Evolutionary conservation across 2,329 filamentous ascomycete species (phyloP), one percentile per base, ranked within the genome.

Genomic region (Coleophoma eucalyptorum): DNA sequence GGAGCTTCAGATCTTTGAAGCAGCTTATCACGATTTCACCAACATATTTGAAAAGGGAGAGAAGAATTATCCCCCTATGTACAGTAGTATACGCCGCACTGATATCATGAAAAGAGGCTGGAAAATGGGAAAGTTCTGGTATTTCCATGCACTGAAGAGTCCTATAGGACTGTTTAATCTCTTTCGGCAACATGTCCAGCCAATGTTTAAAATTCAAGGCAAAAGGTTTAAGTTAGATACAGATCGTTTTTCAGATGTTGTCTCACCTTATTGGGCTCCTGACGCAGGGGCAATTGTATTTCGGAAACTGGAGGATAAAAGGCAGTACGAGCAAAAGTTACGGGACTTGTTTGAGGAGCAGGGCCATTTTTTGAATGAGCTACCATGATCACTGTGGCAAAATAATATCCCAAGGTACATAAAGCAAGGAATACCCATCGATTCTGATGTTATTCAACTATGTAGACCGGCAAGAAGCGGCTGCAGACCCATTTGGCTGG

Each of bases 121-220:
- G 58, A 55, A 52, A 20, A 57, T 43, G n/a, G 60, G 58, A 43
- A 57, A 49, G 26, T 61, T 61, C 37, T 62, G 56, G 60, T 62
- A 60, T 43, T 55, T 59, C 16, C 48, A 59, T 16, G 57, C 59
- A 5, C 48, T 63, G 4, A 41, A 55, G 3, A 62, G 52, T 46
- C 58, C 57, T 2, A 60, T 59, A 48, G 59, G 57, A 4, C 35
- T 61, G 7, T 60, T 48, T 40, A 57, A 57, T 32, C 26, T 63
- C 13, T 63, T 62, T 48, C 48, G 35, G 26, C 32, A 58, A 21
- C 58, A 59, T 33, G 52, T 64, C 13, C 55, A 60, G 41, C 55
- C 55, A 33, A 53, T 53, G 33, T 61, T 60, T 41, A 47, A 54
- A 42, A 16, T 42, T 11, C 44, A 31, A 41, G 15, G 21, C 5